phyloP scores from a whole-genome alignment of 805 yeast genomes.

The Wickerhamiella brachini region DNA sequence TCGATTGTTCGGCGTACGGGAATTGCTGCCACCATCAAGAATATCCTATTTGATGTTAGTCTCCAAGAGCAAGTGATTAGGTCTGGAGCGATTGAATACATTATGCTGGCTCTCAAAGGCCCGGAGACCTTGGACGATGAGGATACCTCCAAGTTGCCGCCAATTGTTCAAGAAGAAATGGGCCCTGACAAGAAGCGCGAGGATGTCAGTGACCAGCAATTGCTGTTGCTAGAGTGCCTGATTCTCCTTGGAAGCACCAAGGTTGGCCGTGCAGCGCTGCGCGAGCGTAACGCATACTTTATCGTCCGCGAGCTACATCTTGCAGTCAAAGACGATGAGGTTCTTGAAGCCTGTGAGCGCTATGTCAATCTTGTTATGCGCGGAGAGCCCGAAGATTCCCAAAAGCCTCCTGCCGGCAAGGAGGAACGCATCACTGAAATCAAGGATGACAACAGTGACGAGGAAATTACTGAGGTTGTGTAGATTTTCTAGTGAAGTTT shows the following conservation, averaged over 20 bases:
- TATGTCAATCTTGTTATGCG: constrained; percentile 84
- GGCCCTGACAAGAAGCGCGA: constrained; percentile 69
- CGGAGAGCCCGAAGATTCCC: constrained; percentile 45
- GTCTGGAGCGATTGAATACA: constrained; percentile 57
- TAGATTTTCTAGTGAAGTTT: not conserved
- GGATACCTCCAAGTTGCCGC: constrained; percentile 78
- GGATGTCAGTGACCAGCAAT: constrained; percentile 44
- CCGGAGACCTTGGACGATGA: constrained; percentile 65
- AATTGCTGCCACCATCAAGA: constrained; percentile 83
- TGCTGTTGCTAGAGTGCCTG: constrained; percentile 66
- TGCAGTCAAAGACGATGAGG: constrained; percentile 28
- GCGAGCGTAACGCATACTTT: constrained; percentile 76
- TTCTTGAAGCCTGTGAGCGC: constrained; percentile 64
- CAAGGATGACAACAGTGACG: constrained; percentile 6
- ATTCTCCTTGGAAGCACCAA: constrained; percentile 67
- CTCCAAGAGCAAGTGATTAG: constrained; percentile 46
- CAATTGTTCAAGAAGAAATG: constrained; percentile 58
- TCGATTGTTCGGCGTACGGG: constrained; percentile 76
- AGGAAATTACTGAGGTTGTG: constrained; percentile 10
- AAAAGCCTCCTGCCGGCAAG: constrained; percentile 10
- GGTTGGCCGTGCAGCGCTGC: constrained; percentile 56
- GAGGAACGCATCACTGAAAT: constrained; percentile 26
- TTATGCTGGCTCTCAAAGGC: constrained; percentile 68
- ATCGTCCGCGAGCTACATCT: constrained; percentile 77
- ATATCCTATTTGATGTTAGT: constrained; percentile 67